Percentiles rank a stretch among this genome's conserved stretches.
Evolutionary conservation across 2,329 filamentous ascomycete genomes (phyloP).

Genomic region (Nemania sp.): DNA sequence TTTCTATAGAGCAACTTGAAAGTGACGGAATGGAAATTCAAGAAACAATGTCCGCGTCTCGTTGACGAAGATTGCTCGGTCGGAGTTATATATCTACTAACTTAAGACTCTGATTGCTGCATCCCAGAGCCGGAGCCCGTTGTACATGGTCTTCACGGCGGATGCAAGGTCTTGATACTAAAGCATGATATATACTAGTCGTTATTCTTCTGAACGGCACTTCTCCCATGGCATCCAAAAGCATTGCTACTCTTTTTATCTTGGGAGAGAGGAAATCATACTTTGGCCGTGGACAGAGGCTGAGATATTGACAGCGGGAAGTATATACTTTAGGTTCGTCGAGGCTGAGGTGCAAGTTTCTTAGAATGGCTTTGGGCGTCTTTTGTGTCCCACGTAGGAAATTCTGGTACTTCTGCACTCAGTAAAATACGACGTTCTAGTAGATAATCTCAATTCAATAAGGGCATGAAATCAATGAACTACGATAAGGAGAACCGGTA

Average conservation of each 20-base stretch:
- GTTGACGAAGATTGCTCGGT: no score
- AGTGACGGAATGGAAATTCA: no score
- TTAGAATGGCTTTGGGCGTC: neutral
- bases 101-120: no score
- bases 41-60: no score
- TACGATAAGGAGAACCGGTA: no score
- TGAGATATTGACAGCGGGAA: conserved; percentile 38
- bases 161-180: no score
- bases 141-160: no score
- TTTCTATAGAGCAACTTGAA: no score
- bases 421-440: neutral
- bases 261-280: conserved; percentile 35
- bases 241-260: conserved; percentile 22
- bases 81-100: no score
- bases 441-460: neutral
- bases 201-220: no score
- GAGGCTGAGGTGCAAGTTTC: neutral
- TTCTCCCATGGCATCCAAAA: conserved; percentile 40
- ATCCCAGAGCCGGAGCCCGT: no score
- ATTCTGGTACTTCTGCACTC: neutral
- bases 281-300: conserved; percentile 37
- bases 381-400: conserved; percentile 10
- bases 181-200: no score
- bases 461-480: neutral
- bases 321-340: conserved; percentile 27